phyloP scores from a whole-genome alignment of 257 asterid species.

The Nemophila menziesii region DNA sequence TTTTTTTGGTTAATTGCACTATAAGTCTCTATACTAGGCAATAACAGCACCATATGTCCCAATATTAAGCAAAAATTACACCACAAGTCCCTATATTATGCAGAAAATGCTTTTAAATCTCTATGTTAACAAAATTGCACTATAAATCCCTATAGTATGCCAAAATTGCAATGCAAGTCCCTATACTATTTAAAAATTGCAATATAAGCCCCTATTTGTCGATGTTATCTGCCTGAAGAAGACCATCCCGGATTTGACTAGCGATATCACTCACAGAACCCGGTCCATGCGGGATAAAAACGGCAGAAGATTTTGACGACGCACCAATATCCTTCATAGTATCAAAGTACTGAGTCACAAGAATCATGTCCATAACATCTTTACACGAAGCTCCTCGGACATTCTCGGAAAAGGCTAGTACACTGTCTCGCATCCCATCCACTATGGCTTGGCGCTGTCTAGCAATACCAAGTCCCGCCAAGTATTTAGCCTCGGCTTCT shows the following conservation, averaged over 20 bases:
- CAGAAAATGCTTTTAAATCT: too few species aligned
- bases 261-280: slow-evolving; percentile 33
- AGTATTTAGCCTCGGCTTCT: slow-evolving; percentile 31
- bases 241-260: slow-evolving; percentile 28
- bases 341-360: slow-evolving; percentile 31
- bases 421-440: slow-evolving; percentile 29
- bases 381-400: slow-evolving; percentile 31
- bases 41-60: too few species aligned
- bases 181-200: too few species aligned
- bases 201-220: slow-evolving; percentile 9
- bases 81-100: too few species aligned
- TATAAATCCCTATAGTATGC: too few species aligned
- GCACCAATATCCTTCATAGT: slow-evolving; percentile 34
- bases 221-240: slow-evolving; percentile 22
- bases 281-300: slow-evolving; percentile 33
- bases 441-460: slow-evolving; percentile 38
- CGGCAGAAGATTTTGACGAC: slow-evolving; percentile 24
- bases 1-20: too few species aligned
- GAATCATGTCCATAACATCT: slow-evolving; percentile 39
- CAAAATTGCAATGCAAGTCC: too few species aligned
- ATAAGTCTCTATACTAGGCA: too few species aligned
- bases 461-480: slow-evolving; percentile 32
- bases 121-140: too few species aligned
- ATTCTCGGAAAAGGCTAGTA: slow-evolving; percentile 28
- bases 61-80: too few species aligned